Evolutionary conservation across 225 moss, liverwort and hornwort genomes (phyloP), one percentile per base, ranked within the genome.

Genomic region (Bryum argenteum): DNA sequence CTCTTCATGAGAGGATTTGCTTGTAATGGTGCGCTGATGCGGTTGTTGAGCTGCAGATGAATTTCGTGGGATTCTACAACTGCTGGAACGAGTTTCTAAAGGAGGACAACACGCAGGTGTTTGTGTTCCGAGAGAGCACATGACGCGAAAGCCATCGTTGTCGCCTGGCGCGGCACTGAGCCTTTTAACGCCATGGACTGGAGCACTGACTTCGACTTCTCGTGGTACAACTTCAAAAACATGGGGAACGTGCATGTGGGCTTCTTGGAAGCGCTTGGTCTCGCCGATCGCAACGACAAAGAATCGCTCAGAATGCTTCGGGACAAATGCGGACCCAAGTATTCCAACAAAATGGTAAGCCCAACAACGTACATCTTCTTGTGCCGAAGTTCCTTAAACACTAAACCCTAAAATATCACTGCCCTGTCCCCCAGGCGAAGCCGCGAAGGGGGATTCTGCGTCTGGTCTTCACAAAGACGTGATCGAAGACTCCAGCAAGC

Each of bases 41-140:
- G 5, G 17, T 48, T 39, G 19, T 57, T 23, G 57, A 14, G 10
- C 39, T 77, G 82, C 90, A 92, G 90, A 90, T 92, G 90, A 68
- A 90, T 72, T 90, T 90, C 28, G 78, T 86, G 8, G 73, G 64
- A 10, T 79, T 76, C 67, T 88, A 80, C 63, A 71, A 77, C 21
- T 88, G 90, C 83, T 92, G 90, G 88, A 87, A 90, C 44, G 90
- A 85, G 47, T 85, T 52, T 74, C 71, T 59, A 43, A 26, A 76
- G 41, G 54, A 71, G 43, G 54, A 6, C 17, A 78, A 61, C 43
- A 88, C 75, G 23, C 84, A 89, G 67, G 82, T 72, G 18, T 84
- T 82, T 17, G 9, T 92, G 51, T 88, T 83, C 84, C 5, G 92
- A 92, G 73, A 77, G 37, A 56, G 57, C 67, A 0, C 18, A 79